A percentile compares a stretch with the other conserved stretches of the same genome.
Evolutionary conservation across 1,284 basidiomycete species (phyloP).

Genomic region (Pseudomicrostroma phylloplanum): DNA sequence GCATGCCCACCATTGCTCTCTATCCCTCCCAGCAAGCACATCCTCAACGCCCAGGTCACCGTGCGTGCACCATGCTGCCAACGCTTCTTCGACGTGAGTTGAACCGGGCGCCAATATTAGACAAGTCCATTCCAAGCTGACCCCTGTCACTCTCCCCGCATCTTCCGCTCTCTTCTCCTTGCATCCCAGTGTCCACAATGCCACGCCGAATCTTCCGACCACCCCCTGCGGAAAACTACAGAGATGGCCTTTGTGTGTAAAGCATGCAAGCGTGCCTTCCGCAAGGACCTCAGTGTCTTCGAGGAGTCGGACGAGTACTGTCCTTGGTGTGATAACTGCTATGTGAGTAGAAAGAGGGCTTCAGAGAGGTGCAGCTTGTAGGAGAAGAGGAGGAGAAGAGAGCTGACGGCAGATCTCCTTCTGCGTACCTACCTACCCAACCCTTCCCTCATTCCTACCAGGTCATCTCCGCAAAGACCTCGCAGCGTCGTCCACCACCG

Average conservation of each 20-base stretch:
- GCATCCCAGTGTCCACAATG: conserved; percentile 74
- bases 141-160: not conserved
- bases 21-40: conserved; percentile 34
- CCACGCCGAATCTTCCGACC: conserved; percentile 71
- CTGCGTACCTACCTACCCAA: too few relatives aligned
- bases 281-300: conserved; percentile 83
- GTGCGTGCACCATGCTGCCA: conserved; percentile 49
- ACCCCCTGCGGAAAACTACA: conserved; percentile 66
- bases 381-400: not conserved
- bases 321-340: conserved; percentile 95
- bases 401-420: not conserved
- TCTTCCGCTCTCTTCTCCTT: not conserved
- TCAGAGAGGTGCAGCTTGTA: not conserved
- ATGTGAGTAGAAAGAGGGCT: conserved; percentile 59
- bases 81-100: conserved; percentile 47
- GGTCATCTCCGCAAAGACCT: conserved; percentile 89
- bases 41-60: conserved; percentile 49
- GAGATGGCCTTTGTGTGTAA: conserved; percentile 96
- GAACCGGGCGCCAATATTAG: too few relatives aligned
- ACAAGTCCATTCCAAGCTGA: not conserved
- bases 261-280: conserved; percentile 93
- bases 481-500: conserved; percentile 65
- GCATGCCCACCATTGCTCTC: conserved; percentile 12
- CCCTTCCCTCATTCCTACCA: conserved; percentile 46
- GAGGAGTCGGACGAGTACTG: conserved; percentile 97